Percentiles rank a stretch among this genome's conserved stretches.
phyloP scores from a whole-genome alignment of 1,284 basidiomycete genomes.

The Malassezia brasiliensis region DNA sequence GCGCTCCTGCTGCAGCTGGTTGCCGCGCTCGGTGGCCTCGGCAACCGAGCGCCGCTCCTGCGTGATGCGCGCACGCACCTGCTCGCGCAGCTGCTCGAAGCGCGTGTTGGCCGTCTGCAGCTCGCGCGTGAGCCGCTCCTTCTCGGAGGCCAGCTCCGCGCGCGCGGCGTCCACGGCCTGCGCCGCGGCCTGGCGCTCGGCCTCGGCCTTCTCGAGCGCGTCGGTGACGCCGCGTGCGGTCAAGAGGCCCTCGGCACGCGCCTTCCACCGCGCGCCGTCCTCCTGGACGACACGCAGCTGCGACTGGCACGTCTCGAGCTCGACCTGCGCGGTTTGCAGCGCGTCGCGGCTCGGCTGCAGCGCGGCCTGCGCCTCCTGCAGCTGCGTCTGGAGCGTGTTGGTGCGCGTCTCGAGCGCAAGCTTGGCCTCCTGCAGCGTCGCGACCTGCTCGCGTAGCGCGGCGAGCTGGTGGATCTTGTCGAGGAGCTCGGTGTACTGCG shows the following conservation, averaged over 20 bases:
- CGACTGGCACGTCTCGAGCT: constrained; percentile 61
- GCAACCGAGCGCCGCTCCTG: constrained; percentile 28
- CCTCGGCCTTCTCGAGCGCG: constrained; percentile 40
- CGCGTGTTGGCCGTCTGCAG: constrained; percentile 24
- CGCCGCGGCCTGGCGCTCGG: constrained; percentile 31
- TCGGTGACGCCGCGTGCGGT: constrained; percentile 77
- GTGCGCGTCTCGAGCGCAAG: constrained; percentile 58
- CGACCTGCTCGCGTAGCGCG: constrained; percentile 76
- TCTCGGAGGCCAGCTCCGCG: constrained; percentile 18
- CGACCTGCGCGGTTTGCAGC: constrained; percentile 60
- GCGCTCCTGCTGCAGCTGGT: constrained; percentile 48
- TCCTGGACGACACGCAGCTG: constrained; percentile 66
- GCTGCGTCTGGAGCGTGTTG: constrained; percentile 52
- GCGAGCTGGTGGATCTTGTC: constrained; percentile 80
- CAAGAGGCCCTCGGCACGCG: constrained; percentile 67
- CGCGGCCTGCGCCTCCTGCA: constrained; percentile 53
- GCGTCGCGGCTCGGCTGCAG: constrained; percentile 68
- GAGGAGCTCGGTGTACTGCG: constrained; percentile 72
- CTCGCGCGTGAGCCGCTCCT: constrained; percentile 13
- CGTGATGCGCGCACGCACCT: constrained; percentile 32
- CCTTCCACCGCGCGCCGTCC: constrained; percentile 74
- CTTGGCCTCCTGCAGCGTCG: constrained; percentile 67
- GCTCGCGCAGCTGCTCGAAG: constrained; percentile 37
- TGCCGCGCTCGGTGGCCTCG: constrained; percentile 49
- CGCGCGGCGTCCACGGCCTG: constrained; percentile 23